Percentiles rank a stretch among this genome's conserved stretches.
phyloP scores from a whole-genome alignment of 1,284 basidiomycete species.

The Pseudozyma pruni region DNA sequence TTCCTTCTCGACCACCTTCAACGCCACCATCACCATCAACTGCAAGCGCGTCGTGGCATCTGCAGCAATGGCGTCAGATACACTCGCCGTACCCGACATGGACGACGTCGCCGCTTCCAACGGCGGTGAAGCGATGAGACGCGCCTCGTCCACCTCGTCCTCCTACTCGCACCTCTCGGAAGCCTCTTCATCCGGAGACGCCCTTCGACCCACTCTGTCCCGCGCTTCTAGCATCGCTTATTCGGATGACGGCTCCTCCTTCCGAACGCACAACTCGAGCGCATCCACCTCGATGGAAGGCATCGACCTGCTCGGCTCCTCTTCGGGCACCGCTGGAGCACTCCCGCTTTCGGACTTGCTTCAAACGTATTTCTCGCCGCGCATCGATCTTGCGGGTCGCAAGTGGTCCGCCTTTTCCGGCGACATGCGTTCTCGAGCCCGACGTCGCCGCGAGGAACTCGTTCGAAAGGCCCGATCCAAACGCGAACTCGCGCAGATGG shows the following conservation, averaged over 20 bases:
- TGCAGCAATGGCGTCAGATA: conserved; percentile 8
- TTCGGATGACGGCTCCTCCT: conserved; percentile 34
- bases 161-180: conserved; percentile 22
- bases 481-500: conserved; percentile 74
- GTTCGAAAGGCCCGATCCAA: conserved; percentile 75
- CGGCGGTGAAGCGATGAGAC: conserved; percentile 21
- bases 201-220: conserved; percentile 23
- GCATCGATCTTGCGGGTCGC: conserved; percentile 87
- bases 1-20: not conserved
- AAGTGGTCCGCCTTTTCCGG: conserved; percentile 86
- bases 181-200: conserved; percentile 13
- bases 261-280: conserved; percentile 30
- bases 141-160: conserved; percentile 24
- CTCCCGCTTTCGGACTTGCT: conserved; percentile 65
- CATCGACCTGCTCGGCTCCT: conserved; percentile 35
- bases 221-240: conserved; percentile 37
- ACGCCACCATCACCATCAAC: not conserved
- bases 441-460: conserved; percentile 74
- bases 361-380: conserved; percentile 89
- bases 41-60: not conserved
- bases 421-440: conserved; percentile 77
- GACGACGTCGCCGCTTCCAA: conserved; percentile 4
- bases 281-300: conserved; percentile 39
- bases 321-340: conserved; percentile 8
- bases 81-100: conserved; percentile 13